Conservation (phyloP, 345 rosid species). For the Aethionema arabicum region DNA sequence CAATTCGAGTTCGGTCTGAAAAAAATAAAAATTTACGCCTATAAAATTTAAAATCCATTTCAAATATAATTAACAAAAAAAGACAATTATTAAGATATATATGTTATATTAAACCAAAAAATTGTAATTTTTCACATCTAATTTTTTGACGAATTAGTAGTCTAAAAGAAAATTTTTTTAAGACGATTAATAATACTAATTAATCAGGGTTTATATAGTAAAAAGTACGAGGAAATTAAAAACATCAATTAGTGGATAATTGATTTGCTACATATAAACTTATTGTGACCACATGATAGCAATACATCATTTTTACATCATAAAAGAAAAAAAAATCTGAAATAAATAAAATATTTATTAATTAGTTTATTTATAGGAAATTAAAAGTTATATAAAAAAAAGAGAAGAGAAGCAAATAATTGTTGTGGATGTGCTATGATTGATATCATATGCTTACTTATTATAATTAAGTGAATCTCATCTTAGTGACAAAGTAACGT, state of each 20-base stretch:
- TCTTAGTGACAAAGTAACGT: conserved; percentile 37
- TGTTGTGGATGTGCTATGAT: conserved; percentile 35
- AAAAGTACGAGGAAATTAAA: conserved; percentile 16
- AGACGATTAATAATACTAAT: not conserved
- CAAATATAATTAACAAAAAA: no score
- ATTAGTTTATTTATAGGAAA: conserved; percentile 6
- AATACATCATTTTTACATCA: conserved; percentile 40
- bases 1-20: no score
- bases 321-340: conserved; percentile 2
- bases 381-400: not conserved
- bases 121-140: no score
- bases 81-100: no score
- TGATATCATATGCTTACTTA: conserved; percentile 34
- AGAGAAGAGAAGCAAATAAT: conserved; percentile 33
- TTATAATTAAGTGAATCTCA: conserved; percentile 26
- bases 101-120: no score
- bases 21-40: no score
- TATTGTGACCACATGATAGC: conserved; percentile 33
- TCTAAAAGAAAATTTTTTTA: no score
- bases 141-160: no score
- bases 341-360: not conserved
- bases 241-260: conserved; percentile 19
- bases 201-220: not conserved
- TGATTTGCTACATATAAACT: conserved; percentile 14
- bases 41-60: no score